phyloP scores from a whole-genome alignment of 768 basidiomycete genomes.

The Roridomyces roridus region DNA sequence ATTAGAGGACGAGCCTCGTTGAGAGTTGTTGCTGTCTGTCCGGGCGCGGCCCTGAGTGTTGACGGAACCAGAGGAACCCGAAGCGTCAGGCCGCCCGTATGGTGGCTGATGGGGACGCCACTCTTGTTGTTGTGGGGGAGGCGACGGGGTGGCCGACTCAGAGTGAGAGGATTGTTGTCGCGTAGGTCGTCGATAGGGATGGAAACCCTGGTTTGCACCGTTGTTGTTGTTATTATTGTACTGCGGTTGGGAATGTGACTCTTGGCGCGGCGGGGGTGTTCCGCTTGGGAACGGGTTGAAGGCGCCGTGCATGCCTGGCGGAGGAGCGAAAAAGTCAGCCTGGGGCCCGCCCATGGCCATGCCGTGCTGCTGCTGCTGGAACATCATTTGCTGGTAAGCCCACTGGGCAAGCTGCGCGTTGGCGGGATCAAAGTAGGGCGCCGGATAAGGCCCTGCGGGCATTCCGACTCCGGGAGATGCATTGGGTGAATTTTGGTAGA shows the following conservation, averaged over 20 bases:
- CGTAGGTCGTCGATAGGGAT: slow-evolving; percentile 81
- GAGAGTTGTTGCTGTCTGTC: slow-evolving; percentile 75
- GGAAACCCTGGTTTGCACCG: slow-evolving; percentile 56
- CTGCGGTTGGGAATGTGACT: no score
- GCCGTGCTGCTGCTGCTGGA: slow-evolving; percentile 52
- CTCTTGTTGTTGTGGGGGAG: slow-evolving; percentile 42
- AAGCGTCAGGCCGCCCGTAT: slow-evolving; percentile 80
- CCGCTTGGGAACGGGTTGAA: slow-evolving; percentile 27
- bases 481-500: slow-evolving; percentile 44
- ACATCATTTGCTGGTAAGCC: slow-evolving; percentile 94
- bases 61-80: slow-evolving; percentile 79
- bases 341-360: slow-evolving; percentile 40
- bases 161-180: slow-evolving; percentile 49
- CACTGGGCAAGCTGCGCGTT: slow-evolving; percentile 83
- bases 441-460: slow-evolving; percentile 46
- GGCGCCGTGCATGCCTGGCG: slow-evolving; percentile 13
- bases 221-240: not conserved
- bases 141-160: slow-evolving; percentile 21
- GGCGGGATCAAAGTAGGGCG: slow-evolving; percentile 73
- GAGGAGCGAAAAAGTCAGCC: slow-evolving; percentile 12
- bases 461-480: not conserved
- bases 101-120: slow-evolving; percentile 72
- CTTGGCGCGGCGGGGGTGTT: slow-evolving; percentile 33
- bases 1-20: slow-evolving; percentile 44
- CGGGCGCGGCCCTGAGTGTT: slow-evolving; percentile 69